Conservation (phyloP, 2,329 filamentous ascomycete genomes). For the Whalleya microplaca region DNA sequence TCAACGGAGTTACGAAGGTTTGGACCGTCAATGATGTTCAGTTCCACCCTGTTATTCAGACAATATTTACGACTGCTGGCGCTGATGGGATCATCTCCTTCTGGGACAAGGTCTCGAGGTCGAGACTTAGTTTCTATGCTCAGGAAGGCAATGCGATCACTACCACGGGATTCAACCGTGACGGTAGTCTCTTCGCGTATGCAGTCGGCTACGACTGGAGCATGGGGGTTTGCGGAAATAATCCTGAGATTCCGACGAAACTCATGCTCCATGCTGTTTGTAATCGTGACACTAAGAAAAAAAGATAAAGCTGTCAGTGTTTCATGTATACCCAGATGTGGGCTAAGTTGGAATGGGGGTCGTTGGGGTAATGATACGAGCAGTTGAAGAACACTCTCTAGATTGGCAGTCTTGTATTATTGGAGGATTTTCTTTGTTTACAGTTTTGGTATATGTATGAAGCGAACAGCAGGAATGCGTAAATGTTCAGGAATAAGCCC, state of each 20-base stretch:
- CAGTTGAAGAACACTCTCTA: slow-evolving; percentile 5
- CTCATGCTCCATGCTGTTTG: slow-evolving; percentile 36
- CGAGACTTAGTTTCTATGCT: slow-evolving; percentile 57
- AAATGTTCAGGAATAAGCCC: not conserved
- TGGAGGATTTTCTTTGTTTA: slow-evolving; percentile 23
- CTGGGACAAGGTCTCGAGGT: slow-evolving; percentile 59
- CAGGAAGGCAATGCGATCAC: slow-evolving; percentile 61
- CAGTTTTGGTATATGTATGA: slow-evolving; percentile 19
- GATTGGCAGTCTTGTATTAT: slow-evolving; percentile 20
- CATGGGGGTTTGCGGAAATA: slow-evolving; percentile 56
- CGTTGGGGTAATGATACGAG: not conserved
- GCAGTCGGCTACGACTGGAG: slow-evolving; percentile 76
- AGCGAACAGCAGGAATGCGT: not conserved
- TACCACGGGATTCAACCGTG: slow-evolving; percentile 63
- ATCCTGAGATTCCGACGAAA: slow-evolving; percentile 26
- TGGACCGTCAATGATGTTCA: slow-evolving; percentile 39
- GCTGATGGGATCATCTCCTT: slow-evolving; percentile 47
- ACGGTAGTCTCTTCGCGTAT: slow-evolving; percentile 61
- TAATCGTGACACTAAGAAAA: slow-evolving; percentile 21
- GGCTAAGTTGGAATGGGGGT: not conserved
- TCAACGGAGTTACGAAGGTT: slow-evolving; percentile 27
- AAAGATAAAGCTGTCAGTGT: not conserved
- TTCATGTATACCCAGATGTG: not conserved
- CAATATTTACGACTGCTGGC: slow-evolving; percentile 38
- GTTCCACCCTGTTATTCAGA: slow-evolving; percentile 33